Evolutionary conservation across 2,329 filamentous ascomycete genomes (phyloP), one percentile per base, ranked within the genome.

Genomic region (Aureobasidium mangrovei): DNA sequence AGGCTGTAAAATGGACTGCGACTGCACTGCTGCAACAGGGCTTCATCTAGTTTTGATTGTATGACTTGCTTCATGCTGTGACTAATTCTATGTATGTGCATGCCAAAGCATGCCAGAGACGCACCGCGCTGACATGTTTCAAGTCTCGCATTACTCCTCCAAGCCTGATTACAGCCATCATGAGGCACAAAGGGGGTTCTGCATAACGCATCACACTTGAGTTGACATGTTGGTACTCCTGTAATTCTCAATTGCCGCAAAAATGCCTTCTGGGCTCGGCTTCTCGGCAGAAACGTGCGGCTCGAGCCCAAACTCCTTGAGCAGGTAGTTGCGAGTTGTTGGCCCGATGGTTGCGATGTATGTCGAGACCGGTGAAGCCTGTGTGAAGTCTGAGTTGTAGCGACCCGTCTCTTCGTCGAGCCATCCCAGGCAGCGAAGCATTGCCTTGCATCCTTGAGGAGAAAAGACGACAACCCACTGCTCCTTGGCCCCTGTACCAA

Each of bases 271-370:
- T 0, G 91, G 88, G 66, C 81, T 95, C 1, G 93, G 93, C 63
- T 77, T 84, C 63, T 81, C 80, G 1, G 93, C 88, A 68, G 86
- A 94, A n/a, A 87, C 85, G 65, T 91, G 83, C 1, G 88, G 82
- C 61, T 82, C 77, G 59, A 83, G 85, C 0, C 72, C 79, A 66
- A 89, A 88, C 1, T 75, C 77, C 24, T 75, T 73, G 12, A 74
- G 67, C 42, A 98, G 71, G 70, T 88, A 83, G 61, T 90, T 83
- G 59, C 84, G 78, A 8, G 93, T 98, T 18, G 93, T 98, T 9
- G 93, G 91, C 0, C 93, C 93, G 69, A 98, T 98, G 0, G 91
- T 94, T 10, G 85, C 88, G 57, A 97, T 75, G 58, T 80, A 82
- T 1, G 83, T 85, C 8, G 53, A 55, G 53, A 59, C 49, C 58